phyloP scores from a whole-genome alignment of 805 yeast genomes.

The Yarrowia deformans region DNA sequence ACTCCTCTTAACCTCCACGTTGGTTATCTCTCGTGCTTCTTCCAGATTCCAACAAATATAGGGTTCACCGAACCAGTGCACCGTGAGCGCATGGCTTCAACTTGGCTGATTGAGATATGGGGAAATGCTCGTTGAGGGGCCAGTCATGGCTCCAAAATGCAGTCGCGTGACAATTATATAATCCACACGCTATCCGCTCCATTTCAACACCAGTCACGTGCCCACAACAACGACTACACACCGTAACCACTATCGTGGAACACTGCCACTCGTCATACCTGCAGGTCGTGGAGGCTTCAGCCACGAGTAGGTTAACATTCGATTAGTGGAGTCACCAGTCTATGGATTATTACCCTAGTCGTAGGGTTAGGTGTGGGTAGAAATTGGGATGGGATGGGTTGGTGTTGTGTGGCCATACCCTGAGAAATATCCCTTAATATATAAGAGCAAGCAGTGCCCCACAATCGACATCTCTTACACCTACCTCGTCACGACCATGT shows the following conservation, averaged over 20 bases:
- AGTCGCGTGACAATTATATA: background rate
- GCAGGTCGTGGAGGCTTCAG: background rate
- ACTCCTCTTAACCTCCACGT: no score
- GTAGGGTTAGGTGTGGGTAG: no score
- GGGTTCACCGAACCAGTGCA: no score
- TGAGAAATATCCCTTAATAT: background rate
- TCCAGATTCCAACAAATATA: no score
- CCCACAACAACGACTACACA: background rate
- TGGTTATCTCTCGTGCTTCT: no score
- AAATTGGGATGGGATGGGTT: no score
- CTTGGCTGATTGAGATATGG: background rate
- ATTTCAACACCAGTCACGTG: slow-evolving; percentile 24
- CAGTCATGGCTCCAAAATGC: no score
- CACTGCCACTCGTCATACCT: slow-evolving; percentile 29
- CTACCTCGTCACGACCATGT: background rate
- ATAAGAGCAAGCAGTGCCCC: background rate
- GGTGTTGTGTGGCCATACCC: background rate
- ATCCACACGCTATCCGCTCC: background rate
- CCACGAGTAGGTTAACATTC: slow-evolving; percentile 21
- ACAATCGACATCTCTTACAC: background rate
- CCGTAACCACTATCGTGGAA: background rate
- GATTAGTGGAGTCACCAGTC: slow-evolving; percentile 26
- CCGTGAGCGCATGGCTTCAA: background rate
- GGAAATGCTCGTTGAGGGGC: no score
- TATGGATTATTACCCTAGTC: background rate